Percentiles rank a stretch among this genome's conserved stretches.
phyloP scores from a whole-genome alignment of 2,329 filamentous ascomycete species.

The Zalaria obscura region DNA sequence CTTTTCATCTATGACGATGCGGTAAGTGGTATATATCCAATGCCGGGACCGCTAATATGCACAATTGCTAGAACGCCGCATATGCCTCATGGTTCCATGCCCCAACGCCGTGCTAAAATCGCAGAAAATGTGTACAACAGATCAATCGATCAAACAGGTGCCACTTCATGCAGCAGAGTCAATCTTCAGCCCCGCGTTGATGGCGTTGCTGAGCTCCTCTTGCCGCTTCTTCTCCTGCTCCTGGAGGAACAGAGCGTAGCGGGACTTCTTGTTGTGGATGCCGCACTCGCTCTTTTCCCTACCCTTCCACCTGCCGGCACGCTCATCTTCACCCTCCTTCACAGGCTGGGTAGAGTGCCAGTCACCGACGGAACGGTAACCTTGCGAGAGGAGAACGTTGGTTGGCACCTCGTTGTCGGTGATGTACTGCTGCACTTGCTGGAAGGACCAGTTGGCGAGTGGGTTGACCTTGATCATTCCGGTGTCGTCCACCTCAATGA shows the following conservation, averaged over 20 bases:
- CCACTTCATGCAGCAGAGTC: constrained; percentile 11
- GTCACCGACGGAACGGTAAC: constrained; percentile 98
- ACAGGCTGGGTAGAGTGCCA: constrained; percentile 95
- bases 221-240: constrained; percentile 59
- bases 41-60: background rate
- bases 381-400: constrained; percentile 76
- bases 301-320: constrained; percentile 93
- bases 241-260: constrained; percentile 73
- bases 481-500: constrained; percentile 84
- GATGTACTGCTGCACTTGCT: constrained; percentile 79
- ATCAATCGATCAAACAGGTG: background rate
- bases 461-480: constrained; percentile 97
- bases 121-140: constrained; percentile 7
- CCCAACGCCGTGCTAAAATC: constrained; percentile 29
- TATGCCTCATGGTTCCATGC: background rate
- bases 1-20: background rate
- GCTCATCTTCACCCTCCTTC: constrained; percentile 83
- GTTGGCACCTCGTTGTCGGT: constrained; percentile 79
- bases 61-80: background rate
- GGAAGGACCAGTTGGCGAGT: constrained; percentile 84
- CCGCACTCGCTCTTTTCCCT: constrained; percentile 93
- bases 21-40: background rate
- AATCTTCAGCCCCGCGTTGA: constrained; percentile 18
- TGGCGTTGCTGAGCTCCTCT: constrained; percentile 31
- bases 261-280: constrained; percentile 94